Evolutionary conservation across 768 basidiomycete species (phyloP), one percentile per base, ranked within the genome.

Genomic region (Lactarius tabidus): DNA sequence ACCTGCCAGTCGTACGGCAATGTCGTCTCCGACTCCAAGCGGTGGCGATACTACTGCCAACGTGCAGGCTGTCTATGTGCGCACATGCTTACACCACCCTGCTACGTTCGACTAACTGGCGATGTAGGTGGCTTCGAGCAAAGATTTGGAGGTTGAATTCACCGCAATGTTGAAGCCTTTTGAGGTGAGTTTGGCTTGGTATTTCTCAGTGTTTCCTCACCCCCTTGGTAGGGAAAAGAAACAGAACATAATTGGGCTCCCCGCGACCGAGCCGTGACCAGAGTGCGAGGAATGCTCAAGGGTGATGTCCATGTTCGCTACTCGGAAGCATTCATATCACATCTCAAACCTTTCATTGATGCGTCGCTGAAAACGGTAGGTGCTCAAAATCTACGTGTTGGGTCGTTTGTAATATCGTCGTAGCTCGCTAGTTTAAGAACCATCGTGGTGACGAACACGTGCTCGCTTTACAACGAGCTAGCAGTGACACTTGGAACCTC

Each of bases 161-260:
- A 79, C 83, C 6, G 77, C 77, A 12, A 95, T 98, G 89, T 73
- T 81, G 23, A 89, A 90, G 60, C 77, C 81, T 36, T 98, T 97
- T 71, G 91, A 93, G 77, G 93, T 89, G 71, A 57, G 79, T 36
- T 14, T 26, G 39, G 56, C n/a, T 60, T 52, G 58, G 54, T 54
- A 35, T 57, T n/a, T 58, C 3, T 59, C 26, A 6, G 57, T 28
- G 18, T 23, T 41, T 65, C 36, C 45, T 43, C 23, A 41, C n/a
- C 20, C 23, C 31, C 57, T 29, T 23, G 39, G 3, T 67, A 94
- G 89, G 97, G 96, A n/a, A 96, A 85, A 77, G 96, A 99, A 77
- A 90, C 91, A 1, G 96, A 99, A 73, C 92, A 95, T 68, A 99
- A 99, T 70, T 99, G 96, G 96, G 81, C 84, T 51, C 78, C 81